Percentiles rank a stretch among this genome's conserved stretches.
These are phyloP conservation scores for Neurospora terricola DNA, from an alignment of 495 filamentous ascomycete genomes.

Conservation along the genomic window DNA sequence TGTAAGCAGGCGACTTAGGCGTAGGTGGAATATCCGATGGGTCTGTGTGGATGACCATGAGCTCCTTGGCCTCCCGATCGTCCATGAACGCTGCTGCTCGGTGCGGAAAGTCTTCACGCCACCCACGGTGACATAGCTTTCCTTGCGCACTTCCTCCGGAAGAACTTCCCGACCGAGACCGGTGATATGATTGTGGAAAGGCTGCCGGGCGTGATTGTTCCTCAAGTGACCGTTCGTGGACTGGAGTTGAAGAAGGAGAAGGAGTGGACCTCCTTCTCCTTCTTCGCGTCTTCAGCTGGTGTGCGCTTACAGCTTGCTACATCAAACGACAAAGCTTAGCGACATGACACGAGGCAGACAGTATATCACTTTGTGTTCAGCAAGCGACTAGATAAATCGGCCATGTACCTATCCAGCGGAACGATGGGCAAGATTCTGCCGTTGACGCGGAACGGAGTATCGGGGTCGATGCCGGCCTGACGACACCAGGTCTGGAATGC, in stretches of 20 bases:
- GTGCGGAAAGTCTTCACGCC: conserved; percentile 50
- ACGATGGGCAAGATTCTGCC: neutral
- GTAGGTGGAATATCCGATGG: conserved; percentile 64
- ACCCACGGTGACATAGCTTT: conserved; percentile 53
- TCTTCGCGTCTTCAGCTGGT: neutral
- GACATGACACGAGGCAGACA: neutral
- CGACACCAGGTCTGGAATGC: neutral
- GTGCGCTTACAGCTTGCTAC: neutral
- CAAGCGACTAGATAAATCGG: neutral
- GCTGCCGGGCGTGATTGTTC: too few relatives aligned
- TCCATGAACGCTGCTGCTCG: conserved; percentile 58
- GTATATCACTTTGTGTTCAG: neutral
- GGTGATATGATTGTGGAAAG: too few relatives aligned
- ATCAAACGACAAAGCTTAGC: neutral
- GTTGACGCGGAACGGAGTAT: neutral
- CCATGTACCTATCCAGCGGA: neutral
- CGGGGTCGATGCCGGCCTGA: neutral
- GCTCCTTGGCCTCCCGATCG: conserved; percentile 62
- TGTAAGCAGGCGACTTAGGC: conserved; percentile 57
- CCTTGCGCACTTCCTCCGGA: conserved; percentile 38
- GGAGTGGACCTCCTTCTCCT: neutral
- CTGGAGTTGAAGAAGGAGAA: too few relatives aligned
- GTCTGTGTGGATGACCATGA: conserved; percentile 75
- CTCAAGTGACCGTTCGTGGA: too few relatives aligned
- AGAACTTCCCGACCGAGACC: conserved; percentile 18